These are phyloP conservation scores for Pigoraptor vietnamica DNA, from an alignment of 78 protist species.

Conservation along the genomic window DNA sequence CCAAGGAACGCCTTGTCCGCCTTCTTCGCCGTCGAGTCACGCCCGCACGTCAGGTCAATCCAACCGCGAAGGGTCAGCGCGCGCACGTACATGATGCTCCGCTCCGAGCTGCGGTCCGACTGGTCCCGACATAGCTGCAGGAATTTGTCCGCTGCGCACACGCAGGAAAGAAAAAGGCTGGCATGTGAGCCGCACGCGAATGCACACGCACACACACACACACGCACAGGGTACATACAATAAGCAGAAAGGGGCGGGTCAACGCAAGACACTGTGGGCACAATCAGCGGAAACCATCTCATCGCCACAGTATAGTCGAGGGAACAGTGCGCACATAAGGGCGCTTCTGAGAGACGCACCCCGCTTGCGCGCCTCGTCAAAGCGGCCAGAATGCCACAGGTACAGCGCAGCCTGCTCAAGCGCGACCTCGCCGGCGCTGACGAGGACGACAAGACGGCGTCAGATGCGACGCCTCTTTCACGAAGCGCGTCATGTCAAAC, in stretches of 20 bases:
- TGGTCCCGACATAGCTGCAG: not conserved
- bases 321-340: too few relatives aligned
- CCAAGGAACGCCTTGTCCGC: not conserved
- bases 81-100: not conserved
- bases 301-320: not conserved
- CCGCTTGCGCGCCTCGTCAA: not conserved
- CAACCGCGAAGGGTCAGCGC: not conserved
- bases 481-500: too few relatives aligned
- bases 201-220: too few relatives aligned
- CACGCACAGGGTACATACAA: too few relatives aligned
- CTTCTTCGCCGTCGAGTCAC: not conserved
- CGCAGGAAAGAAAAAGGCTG: too few relatives aligned
- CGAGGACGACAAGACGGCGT: not conserved
- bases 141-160: not conserved
- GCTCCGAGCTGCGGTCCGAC: not conserved
- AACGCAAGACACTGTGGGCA: too few relatives aligned
- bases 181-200: too few relatives aligned
- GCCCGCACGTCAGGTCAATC: conserved; percentile 1
- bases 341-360: not conserved
- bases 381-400: not conserved
- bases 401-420: not conserved
- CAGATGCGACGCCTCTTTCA: not conserved
- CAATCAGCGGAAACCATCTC: too few relatives aligned
- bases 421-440: conserved; percentile 7
- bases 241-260: too few relatives aligned